Percentiles rank a stretch among this genome's conserved stretches.
Evolutionary conservation across 306 rosid genomes (phyloP).

Genomic region (Echinosophora koreensis): DNA sequence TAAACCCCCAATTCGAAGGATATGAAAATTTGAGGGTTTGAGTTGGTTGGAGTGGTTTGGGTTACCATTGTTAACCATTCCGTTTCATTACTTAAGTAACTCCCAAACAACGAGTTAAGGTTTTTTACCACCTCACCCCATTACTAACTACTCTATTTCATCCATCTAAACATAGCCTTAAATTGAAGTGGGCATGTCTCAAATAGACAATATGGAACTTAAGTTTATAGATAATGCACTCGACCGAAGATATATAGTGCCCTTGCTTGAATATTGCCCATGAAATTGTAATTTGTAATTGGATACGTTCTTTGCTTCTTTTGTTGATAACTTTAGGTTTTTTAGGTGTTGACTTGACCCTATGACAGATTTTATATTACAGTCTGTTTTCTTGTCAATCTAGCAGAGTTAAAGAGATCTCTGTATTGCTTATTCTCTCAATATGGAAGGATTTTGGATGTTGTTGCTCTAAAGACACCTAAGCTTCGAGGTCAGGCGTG

Average conservation of each 20-base stretch:
- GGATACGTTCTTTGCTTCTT: background rate
- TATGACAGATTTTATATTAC: constrained; percentile 2
- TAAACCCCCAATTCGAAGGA: too few relatives aligned
- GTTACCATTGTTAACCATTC: too few relatives aligned
- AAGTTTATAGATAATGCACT: background rate
- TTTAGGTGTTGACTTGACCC: constrained; percentile 21
- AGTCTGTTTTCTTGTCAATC: constrained; percentile 23
- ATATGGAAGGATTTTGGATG: constrained; percentile 93
- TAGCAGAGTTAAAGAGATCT: constrained; percentile 92
- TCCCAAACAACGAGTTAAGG: too few relatives aligned
- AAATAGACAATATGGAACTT: constrained; percentile 4
- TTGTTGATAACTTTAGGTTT: background rate
- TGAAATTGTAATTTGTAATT: constrained; percentile 31
- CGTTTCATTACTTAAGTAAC: too few relatives aligned
- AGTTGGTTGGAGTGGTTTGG: too few relatives aligned
- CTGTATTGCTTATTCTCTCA: constrained; percentile 94
- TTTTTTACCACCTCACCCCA: too few relatives aligned
- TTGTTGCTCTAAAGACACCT: constrained; percentile 91
- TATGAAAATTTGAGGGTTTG: too few relatives aligned
- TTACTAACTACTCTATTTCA: too few relatives aligned
- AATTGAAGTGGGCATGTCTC: constrained; percentile 11
- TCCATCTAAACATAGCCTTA: background rate
- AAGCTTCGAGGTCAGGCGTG: constrained; percentile 98
- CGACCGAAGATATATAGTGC: too few relatives aligned
- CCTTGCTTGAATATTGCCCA: background rate